A percentile compares a stretch with the other conserved stretches of the same genome.
Conservation (phyloP, 2,329 filamentous ascomycete genomes). For the Dactylellina parvicollis region DNA sequence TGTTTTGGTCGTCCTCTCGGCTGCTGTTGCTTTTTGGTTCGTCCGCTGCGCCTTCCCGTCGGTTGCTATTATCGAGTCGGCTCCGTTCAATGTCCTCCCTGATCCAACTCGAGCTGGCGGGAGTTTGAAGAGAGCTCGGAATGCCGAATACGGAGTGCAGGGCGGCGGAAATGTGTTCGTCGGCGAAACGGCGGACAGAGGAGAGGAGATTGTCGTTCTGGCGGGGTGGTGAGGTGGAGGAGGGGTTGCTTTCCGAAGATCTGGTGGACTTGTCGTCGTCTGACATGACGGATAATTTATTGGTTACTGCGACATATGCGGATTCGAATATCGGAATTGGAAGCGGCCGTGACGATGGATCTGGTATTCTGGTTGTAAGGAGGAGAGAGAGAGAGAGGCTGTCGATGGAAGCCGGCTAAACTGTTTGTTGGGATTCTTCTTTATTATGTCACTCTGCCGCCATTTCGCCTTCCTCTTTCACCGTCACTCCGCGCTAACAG, state of each 20-base stretch:
- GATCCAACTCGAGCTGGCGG: conserved; percentile 54
- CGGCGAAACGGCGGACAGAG: conserved; percentile 56
- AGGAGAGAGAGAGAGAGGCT: too few relatives aligned
- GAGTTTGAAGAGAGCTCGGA: conserved; percentile 56
- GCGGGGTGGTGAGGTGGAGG: conserved; percentile 29
- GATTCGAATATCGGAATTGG: neutral
- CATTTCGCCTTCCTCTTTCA: neutral
- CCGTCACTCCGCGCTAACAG: neutral
- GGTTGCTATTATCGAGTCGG: conserved; percentile 34
- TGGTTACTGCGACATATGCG: neutral
- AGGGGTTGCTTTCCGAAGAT: conserved; percentile 20
- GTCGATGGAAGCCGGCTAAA: too few relatives aligned
- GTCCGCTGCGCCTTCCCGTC: conserved; percentile 34
- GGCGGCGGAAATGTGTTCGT: conserved; percentile 56
- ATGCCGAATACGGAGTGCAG: conserved; percentile 58
- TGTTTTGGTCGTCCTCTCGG: conserved; percentile 12
- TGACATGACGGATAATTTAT: conserved; percentile 40
- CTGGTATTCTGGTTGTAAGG: too few relatives aligned
- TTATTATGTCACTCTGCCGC: too few relatives aligned
- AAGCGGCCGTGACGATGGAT: neutral
- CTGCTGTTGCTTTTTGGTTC: conserved; percentile 9
- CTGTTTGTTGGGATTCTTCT: too few relatives aligned
- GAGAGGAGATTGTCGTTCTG: conserved; percentile 55
- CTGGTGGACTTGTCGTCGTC: conserved; percentile 50
- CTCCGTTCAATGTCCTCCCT: conserved; percentile 53